phyloP scores from a whole-genome alignment of 1,284 basidiomycete genomes.

The Meira miltonrushii region DNA sequence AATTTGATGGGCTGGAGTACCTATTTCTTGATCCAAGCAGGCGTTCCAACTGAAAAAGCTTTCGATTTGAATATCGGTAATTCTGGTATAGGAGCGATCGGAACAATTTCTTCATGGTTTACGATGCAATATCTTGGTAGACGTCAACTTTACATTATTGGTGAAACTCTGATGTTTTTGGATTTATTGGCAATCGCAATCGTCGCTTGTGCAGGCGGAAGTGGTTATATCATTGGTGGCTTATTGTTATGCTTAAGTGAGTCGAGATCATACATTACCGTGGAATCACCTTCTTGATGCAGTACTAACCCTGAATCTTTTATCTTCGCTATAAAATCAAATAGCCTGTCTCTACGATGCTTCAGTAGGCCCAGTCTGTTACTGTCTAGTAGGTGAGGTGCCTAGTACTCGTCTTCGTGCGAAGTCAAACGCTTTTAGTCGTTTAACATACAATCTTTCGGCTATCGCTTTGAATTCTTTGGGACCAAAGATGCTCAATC shows the following conservation, averaged over 20 bases:
- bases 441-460: conserved; percentile 54
- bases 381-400: conserved; percentile 56
- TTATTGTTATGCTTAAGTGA: conserved; percentile 56
- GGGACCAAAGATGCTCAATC: conserved; percentile 55
- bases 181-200: conserved; percentile 57
- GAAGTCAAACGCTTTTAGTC: conserved; percentile 59
- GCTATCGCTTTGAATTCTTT: conserved; percentile 54
- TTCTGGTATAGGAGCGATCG: conserved; percentile 52
- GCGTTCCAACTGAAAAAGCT: conserved; percentile 50
- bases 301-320: too few species aligned
- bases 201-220: conserved; percentile 34
- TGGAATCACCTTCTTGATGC: too few species aligned
- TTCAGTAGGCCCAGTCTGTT: conserved; percentile 53
- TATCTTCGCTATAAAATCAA: too few species aligned
- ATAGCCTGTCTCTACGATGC: conserved; percentile 54
- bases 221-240: conserved; percentile 53
- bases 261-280: too few species aligned
- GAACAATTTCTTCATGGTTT: conserved; percentile 54
- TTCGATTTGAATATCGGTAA: conserved; percentile 55
- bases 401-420: conserved; percentile 56
- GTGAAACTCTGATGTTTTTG: conserved; percentile 54
- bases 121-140: conserved; percentile 54
- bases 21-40: conserved; percentile 56
- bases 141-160: conserved; percentile 56
- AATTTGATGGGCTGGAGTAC: conserved; percentile 48